Evolutionary conservation across 345 rosid species (phyloP).

Genomic region (Eucalyptus sp.): DNA sequence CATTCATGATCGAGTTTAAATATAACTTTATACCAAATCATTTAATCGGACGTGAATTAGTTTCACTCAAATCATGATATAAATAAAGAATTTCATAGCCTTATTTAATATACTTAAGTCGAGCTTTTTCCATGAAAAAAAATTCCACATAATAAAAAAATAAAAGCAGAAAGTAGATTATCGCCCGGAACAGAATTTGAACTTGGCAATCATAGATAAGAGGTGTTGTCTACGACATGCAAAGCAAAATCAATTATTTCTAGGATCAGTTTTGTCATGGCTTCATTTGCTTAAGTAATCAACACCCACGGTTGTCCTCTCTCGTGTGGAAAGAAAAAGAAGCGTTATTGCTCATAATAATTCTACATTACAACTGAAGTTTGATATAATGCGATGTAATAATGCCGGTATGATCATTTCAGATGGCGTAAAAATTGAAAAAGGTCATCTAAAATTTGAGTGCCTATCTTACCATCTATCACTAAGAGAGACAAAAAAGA

Average conservation of each 20-base stretch:
- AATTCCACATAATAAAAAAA: neutral
- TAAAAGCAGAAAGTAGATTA: neutral
- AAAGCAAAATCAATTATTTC: neutral
- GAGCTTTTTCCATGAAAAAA: neutral
- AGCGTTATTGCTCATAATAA: neutral
- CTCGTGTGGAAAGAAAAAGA: neutral
- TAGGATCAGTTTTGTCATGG: neutral
- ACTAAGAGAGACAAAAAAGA: neutral
- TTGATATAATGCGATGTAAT: neutral
- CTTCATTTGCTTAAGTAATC: neutral
- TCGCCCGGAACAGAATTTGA: neutral
- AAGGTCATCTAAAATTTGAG: neutral
- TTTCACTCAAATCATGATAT: neutral
- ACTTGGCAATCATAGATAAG: neutral
- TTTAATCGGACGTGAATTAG: fast-evolving
- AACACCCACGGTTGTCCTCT: neutral
- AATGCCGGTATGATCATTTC: neutral
- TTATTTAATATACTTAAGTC: neutral
- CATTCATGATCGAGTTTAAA: neutral
- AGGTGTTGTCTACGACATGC: neutral
- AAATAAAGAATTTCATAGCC: neutral
- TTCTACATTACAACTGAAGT: neutral
- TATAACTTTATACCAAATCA: neutral
- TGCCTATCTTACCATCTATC: neutral
- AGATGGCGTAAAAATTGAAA: neutral